Evolutionary conservation across 2,329 filamentous ascomycete genomes (phyloP), one percentile per base, ranked within the genome.

Genomic region (Ramularia collo-cygni): DNA sequence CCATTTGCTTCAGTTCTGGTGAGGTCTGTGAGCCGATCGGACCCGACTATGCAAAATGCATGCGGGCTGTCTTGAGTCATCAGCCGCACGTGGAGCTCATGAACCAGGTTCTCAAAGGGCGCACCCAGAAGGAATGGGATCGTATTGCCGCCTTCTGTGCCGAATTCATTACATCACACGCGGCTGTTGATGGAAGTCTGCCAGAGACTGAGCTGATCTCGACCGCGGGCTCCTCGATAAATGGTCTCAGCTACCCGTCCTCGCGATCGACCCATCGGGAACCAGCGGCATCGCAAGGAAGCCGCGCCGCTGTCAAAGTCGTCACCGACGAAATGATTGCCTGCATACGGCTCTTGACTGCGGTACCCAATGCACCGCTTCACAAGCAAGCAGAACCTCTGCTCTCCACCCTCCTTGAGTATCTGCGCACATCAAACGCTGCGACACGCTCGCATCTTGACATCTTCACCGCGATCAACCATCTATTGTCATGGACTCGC

Each of bases 391-490:
- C 48, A 9, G 35, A 37, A 9, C 40, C 35, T 18, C 36, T 48
- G 3, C 33, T 58, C 9, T 46, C 35, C 38, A 44, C 35, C 44
- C 49, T 47, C 54, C 65, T 53, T 53, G 64, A 47, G 47, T 66
- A 37, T 75, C 13, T 72, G 80, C 4, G 87, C 83, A 38, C 30
- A 57, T 44, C 43, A n/a, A 40, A 40, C 5, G 28, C 38, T 9
- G 42, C 46, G 9, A 39, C 43, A n/a, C 42, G 37, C 10, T 66
- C 80, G 36, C 84, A 88, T 52, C 81, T 83, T 54, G 66, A 81
- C 40, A 82, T 83, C 12, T 87, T 96, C 58, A 78, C 77, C 30
- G 74, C 81, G 30, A 70, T 95, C 54, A 93, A 94, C 63, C 68
- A 71, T 35, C 62, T 94, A 4, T 67, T 94, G 35, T 67, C 72